Percentiles rank a stretch among this genome's conserved stretches.
Evolutionary conservation across 345 rosid genomes (phyloP).

Genomic region (Acer yangbiense): DNA sequence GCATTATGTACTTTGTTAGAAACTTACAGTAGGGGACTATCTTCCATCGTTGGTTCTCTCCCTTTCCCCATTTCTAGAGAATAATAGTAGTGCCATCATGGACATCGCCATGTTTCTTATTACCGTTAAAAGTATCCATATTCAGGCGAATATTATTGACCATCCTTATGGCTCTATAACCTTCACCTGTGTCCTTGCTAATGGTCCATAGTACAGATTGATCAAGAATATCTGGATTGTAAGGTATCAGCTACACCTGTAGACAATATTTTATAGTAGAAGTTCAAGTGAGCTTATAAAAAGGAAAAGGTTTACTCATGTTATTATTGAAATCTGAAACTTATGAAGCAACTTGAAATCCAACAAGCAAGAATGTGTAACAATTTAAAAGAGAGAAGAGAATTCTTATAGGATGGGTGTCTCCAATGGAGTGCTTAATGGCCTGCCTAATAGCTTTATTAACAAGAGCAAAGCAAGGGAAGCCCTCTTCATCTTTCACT

Average conservation of each 20-base stretch:
- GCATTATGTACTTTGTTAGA: no score
- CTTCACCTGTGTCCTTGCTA: constrained; percentile 57
- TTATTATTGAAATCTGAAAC: no score
- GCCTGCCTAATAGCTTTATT: constrained; percentile 90
- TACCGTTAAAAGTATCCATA: constrained; percentile 83
- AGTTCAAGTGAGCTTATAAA: neutral
- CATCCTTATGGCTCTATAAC: constrained; percentile 64
- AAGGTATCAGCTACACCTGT: constrained; percentile 69
- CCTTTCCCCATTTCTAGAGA: constrained; percentile 83
- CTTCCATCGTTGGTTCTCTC: constrained; percentile 92
- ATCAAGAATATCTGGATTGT: constrained; percentile 63
- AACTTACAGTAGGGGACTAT: constrained; percentile 69
- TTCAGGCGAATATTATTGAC: constrained; percentile 63
- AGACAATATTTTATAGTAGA: constrained; percentile 7
- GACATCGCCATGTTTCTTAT: constrained; percentile 68
- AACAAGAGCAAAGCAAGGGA: constrained; percentile 80
- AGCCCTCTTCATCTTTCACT: constrained; percentile 82
- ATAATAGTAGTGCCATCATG: constrained; percentile 69
- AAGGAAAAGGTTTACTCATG: no score
- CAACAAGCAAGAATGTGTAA: neutral
- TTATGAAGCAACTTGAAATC: no score
- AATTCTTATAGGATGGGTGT: constrained; percentile 70
- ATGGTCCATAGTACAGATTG: constrained; percentile 69
- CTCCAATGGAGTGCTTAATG: constrained; percentile 80
- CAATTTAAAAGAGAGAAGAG: neutral